These are phyloP conservation scores for Pachysolen tannophilus DNA, from an alignment of 805 yeast genomes.

Conservation along the genomic window DNA sequence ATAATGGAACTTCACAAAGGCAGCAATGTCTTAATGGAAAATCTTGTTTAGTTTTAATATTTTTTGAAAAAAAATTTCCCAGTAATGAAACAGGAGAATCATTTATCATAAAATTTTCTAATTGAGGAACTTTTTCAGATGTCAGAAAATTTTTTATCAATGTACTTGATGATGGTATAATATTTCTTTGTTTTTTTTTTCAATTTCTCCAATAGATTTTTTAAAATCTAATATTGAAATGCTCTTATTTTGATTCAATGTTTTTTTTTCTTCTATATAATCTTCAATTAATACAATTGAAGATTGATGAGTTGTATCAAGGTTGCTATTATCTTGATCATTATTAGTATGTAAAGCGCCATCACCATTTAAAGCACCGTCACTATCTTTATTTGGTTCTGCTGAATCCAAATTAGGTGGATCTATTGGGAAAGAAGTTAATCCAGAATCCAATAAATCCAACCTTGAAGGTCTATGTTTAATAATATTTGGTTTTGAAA, in stretches of 20 bases:
- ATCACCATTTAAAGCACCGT: background rate
- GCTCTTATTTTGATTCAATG: background rate
- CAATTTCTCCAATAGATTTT: constrained; percentile 1
- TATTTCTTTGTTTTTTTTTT: background rate
- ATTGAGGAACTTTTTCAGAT: background rate
- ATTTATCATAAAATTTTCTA: background rate
- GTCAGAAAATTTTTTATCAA: background rate
- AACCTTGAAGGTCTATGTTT: constrained; percentile 7
- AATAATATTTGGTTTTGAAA: too few species aligned
- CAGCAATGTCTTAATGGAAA: background rate
- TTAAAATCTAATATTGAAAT: constrained; percentile 9
- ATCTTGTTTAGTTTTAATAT: background rate
- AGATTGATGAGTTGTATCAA: background rate
- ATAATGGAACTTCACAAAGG: background rate
- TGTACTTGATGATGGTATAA: background rate
- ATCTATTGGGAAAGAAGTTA: constrained; percentile 7
- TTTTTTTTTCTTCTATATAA: constrained; percentile 6
- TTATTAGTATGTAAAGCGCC: background rate
- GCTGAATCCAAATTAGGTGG: too few species aligned
- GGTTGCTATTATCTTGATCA: background rate
- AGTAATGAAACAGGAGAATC: background rate
- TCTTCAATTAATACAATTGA: constrained; percentile 8
- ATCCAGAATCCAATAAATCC: constrained; percentile 7
- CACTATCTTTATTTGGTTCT: background rate
- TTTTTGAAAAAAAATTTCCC: background rate